phyloP scores from a whole-genome alignment of 2,329 filamentous ascomycete species.

The Cladosporium phlei region DNA sequence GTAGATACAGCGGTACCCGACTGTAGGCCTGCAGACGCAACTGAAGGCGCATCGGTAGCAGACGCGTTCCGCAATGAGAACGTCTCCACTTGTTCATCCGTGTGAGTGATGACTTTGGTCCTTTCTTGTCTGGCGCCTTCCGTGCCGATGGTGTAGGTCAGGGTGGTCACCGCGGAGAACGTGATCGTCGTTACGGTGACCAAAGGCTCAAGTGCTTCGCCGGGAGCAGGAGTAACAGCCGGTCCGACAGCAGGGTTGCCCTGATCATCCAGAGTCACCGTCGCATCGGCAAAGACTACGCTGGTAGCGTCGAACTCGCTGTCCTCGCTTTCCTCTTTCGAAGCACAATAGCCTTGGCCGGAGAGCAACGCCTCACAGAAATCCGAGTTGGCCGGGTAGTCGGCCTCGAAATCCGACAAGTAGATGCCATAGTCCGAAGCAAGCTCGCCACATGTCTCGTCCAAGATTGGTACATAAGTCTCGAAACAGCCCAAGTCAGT shows the following conservation, averaged over 20 bases:
- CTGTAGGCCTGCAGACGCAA: constrained; percentile 8
- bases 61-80: constrained; percentile 12
- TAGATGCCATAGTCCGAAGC: constrained; percentile 16
- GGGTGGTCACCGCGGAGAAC: constrained; percentile 7
- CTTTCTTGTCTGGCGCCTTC: constrained; percentile 6
- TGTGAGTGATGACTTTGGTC: constrained; percentile 17
- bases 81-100: constrained; percentile 15
- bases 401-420: constrained; percentile 16
- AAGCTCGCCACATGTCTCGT: constrained; percentile 17
- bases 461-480: constrained; percentile 9
- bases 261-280: constrained; percentile 9
- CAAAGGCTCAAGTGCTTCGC: background rate
- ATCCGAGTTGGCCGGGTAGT: constrained; percentile 14
- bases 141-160: constrained; percentile 14
- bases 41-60: constrained; percentile 12
- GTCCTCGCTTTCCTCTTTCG: constrained; percentile 2
- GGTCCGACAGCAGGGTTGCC: constrained; percentile 9
- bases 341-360: constrained; percentile 17
- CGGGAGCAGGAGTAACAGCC: constrained; percentile 8
- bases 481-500: constrained; percentile 9
- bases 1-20: constrained; percentile 6
- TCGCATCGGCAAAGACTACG: constrained; percentile 8
- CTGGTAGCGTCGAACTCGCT: background rate
- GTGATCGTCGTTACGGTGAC: constrained; percentile 5
- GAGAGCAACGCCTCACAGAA: constrained; percentile 17